Evolutionary conservation across 2,329 filamentous ascomycete species (phyloP).

Genomic region (Fusarium nisikadoi): DNA sequence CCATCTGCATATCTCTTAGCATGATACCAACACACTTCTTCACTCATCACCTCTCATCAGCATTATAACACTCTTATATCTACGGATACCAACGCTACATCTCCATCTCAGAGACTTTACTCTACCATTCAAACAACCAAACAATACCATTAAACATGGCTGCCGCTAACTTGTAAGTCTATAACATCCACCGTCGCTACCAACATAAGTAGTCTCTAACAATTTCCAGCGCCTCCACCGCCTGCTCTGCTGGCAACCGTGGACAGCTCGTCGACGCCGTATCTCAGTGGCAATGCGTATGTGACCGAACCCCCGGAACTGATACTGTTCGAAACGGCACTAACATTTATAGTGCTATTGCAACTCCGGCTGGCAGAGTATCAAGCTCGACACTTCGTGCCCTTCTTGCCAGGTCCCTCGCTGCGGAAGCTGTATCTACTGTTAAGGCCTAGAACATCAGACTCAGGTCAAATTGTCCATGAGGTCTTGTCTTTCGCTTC

Average conservation of each 20-base stretch:
- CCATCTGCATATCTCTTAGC: not conserved
- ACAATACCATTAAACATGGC: conserved; percentile 4
- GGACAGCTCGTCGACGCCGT: not conserved
- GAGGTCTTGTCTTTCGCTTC: not conserved
- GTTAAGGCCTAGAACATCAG: not conserved
- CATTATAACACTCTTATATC: not conserved
- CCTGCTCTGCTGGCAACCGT: not conserved
- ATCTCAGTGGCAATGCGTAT: conserved; percentile 16
- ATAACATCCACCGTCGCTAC: no score
- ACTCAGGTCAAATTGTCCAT: no score
- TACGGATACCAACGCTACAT: not conserved
- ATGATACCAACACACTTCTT: not conserved
- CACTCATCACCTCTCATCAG: not conserved
- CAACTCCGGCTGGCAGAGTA: not conserved
- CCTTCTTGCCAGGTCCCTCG: conserved; percentile 13
- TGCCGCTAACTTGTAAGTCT: not conserved
- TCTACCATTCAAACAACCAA: not conserved
- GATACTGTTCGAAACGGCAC: not conserved
- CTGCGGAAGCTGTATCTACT: conserved; percentile 37
- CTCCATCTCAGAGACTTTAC: no score
- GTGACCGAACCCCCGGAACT: not conserved
- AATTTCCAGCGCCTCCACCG: not conserved
- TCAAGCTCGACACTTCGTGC: no score
- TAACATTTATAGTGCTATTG: conserved; percentile 13
- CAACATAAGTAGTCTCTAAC: not conserved